Conservation (phyloP, 176 grass and related monocot species). For the Triticum turgidum region DNA sequence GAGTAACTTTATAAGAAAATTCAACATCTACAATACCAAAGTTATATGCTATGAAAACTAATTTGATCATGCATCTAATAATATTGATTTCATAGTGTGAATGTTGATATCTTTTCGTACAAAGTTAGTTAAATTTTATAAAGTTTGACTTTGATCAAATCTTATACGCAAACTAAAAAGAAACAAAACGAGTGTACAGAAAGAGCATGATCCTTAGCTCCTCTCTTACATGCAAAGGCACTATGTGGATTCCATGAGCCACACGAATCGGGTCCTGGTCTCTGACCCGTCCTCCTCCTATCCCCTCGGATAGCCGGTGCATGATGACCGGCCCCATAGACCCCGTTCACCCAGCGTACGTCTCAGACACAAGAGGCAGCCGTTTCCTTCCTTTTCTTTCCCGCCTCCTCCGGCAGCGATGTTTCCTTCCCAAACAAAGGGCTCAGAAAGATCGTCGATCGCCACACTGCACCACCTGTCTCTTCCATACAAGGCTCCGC, state of each 20-base stretch:
- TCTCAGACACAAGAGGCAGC: background rate
- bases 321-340: background rate
- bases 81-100: no score
- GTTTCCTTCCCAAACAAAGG: background rate
- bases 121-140: no score
- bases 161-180: no score
- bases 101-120: no score
- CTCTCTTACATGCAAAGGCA: background rate
- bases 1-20: no score
- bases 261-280: background rate
- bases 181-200: background rate
- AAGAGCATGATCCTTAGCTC: background rate
- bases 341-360: background rate
- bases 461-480: background rate
- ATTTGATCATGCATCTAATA: no score
- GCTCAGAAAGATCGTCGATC: background rate
- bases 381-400: constrained; percentile 18
- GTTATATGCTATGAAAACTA: no score
- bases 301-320: constrained; percentile 13
- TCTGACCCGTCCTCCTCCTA: constrained; percentile 24
- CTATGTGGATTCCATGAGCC: constrained; percentile 12
- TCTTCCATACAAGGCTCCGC: background rate
- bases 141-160: no score
- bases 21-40: no score
- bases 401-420: constrained; percentile 24